Conservation (phyloP, 225 moss, liverwort and hornwort species). For the Lunularia cruciata region DNA sequence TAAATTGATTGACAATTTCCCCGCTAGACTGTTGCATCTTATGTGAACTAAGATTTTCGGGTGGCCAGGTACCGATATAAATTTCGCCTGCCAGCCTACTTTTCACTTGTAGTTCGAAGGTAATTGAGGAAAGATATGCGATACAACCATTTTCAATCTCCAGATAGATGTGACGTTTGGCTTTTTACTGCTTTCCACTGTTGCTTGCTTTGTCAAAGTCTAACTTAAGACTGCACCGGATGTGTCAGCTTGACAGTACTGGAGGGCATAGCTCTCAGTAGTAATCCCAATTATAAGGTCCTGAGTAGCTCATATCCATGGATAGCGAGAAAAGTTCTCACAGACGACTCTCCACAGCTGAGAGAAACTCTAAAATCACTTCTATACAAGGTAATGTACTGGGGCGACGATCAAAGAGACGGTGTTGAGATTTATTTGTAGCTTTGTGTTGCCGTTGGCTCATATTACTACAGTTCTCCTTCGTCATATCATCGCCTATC, state of each 20-base stretch:
- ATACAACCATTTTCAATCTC: too few species aligned
- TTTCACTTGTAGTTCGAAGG: conserved; percentile 98
- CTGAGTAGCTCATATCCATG: conserved; percentile 98
- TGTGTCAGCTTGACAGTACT: conserved; percentile 87
- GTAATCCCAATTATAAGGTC: conserved; percentile 91
- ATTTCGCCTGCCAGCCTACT: conserved; percentile 86
- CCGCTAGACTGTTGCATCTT: too few species aligned
- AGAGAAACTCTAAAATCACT: conserved; percentile 72
- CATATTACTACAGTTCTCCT: too few species aligned
- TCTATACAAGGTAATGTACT: conserved; percentile 80
- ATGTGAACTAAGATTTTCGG: conserved; percentile 6
- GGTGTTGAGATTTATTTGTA: too few species aligned
- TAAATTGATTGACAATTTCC: too few species aligned
- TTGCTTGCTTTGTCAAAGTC: background rate
- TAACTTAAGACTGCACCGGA: background rate
- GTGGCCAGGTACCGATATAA: conserved; percentile 82
- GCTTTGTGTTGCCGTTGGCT: too few species aligned
- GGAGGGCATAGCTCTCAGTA: conserved; percentile 95
- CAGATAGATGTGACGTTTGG: background rate
- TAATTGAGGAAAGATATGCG: conserved; percentile 22
- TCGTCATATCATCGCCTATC: too few species aligned
- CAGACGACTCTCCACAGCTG: conserved; percentile 82
- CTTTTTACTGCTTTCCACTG: background rate
- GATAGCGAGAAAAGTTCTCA: conserved; percentile 97
- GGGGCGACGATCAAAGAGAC: too few species aligned